Evolutionary conservation across 345 rosid genomes (phyloP), one percentile per base, ranked within the genome.

Genomic region (Xanthoceras sorbifolium): DNA sequence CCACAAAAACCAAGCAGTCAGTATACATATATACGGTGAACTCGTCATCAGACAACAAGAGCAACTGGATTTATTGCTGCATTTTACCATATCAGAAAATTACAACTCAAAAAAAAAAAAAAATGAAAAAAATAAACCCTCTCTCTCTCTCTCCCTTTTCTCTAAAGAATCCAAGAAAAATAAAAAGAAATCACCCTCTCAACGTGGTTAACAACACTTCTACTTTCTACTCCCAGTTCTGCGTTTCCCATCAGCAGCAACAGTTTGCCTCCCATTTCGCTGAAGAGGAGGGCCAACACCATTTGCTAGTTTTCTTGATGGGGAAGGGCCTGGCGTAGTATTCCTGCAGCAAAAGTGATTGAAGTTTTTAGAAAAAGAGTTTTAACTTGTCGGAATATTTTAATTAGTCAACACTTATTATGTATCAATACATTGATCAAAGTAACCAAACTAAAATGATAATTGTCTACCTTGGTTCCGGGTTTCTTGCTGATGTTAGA

Each of bases 211-310:
- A 71, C 54, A 77, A 74, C 52, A 46, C 26, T 71, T 71, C 89
- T 91, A 93, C 76, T 84, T 93, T 85, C 92, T 87, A 70, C 63
- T 86, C 48, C 77, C 85, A 72, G 85, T 79, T 77, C 86, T 91
- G 72, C 94, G 87, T 78, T 90, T 94, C 78, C 87, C 92, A 46
- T 88, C 93, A 36, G 84, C 88, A 28, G 84, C 76, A 29, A 72
- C 81, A 18, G 89, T 66, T 76, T 85, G 93, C 88, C 90, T 89
- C 78, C 84, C 89, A 60, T 65, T 84, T 73, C 88, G 87, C 25
- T 79, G 87, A 9, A 78, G 34, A 22, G 83, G 79, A 17, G 70
- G 68, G 59, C 89, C 89, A 57, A 42, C 80, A 28, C 90, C 93
- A 66, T 84, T 88, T 61, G 79, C 36, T 65, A 83, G 81, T 81